Percentiles rank a stretch among this genome's conserved stretches.
Conservation (phyloP, 179 eudicot genomes). For the Beta macrorhiza region DNA sequence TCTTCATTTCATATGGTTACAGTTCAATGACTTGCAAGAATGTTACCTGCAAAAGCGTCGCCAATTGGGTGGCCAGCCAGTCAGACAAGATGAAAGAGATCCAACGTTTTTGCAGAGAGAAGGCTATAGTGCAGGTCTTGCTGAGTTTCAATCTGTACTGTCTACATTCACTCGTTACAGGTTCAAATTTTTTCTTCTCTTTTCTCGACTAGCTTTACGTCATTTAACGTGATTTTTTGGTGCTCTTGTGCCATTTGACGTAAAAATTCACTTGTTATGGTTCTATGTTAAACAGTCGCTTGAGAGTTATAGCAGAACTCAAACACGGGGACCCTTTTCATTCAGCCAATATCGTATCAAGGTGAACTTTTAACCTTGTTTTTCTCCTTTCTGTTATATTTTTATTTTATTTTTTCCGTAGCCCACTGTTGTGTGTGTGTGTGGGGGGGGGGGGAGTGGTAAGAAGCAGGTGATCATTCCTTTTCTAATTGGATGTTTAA, state of each 20-base stretch:
- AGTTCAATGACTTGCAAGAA: slow-evolving; percentile 69
- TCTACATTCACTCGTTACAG: slow-evolving; percentile 59
- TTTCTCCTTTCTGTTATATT: background rate
- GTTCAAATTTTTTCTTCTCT: slow-evolving; percentile 26
- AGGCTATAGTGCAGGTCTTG: slow-evolving; percentile 59
- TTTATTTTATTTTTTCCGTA: too few relatives aligned
- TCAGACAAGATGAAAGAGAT: slow-evolving; percentile 47
- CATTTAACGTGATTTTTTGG: background rate
- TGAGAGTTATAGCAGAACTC: slow-evolving; percentile 75
- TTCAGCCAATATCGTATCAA: slow-evolving; percentile 68
- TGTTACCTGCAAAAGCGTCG: slow-evolving; percentile 78
- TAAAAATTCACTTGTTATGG: slow-evolving; percentile 1
- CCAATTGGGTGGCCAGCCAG: slow-evolving; percentile 40
- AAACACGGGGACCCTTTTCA: slow-evolving; percentile 69
- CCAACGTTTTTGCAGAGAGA: slow-evolving; percentile 46
- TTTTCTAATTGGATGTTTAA: too few relatives aligned
- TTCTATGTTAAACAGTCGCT: slow-evolving; percentile 49
- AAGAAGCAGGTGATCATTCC: too few relatives aligned
- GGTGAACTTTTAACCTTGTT: slow-evolving; percentile 34
- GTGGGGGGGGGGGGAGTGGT: too few relatives aligned
- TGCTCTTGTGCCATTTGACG: background rate
- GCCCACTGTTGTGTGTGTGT: too few relatives aligned
- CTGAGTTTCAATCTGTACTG: slow-evolving; percentile 68
- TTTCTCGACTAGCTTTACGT: background rate
- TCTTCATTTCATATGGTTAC: slow-evolving; percentile 26